Percentiles rank a stretch among this genome's conserved stretches.
These are phyloP conservation scores for Triticum turgidum DNA, from an alignment of 176 grass and related monocot genomes.

Conservation along the genomic window DNA sequence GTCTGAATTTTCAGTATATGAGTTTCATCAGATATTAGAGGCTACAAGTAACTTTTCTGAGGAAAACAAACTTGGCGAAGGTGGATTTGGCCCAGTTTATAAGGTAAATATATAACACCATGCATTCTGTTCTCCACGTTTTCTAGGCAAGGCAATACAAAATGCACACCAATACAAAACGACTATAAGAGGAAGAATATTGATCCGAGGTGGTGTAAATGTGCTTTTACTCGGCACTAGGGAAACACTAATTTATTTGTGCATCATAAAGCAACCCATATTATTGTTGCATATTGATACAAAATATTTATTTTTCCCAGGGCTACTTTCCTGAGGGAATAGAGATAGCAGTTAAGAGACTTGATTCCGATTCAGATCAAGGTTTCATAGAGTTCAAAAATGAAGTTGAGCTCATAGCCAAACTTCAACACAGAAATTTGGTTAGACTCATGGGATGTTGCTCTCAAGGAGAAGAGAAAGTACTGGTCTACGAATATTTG, in stretches of 20 bases:
- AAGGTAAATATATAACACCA: not conserved
- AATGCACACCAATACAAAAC: slow-evolving; percentile 4
- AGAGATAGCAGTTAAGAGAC: slow-evolving; percentile 13
- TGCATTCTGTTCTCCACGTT: not conserved
- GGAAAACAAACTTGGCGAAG: slow-evolving; percentile 12
- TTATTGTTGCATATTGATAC: not conserved
- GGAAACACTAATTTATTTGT: not conserved
- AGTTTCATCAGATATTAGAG: slow-evolving; percentile 1
- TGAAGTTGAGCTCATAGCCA: slow-evolving; percentile 23
- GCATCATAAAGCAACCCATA: slow-evolving; percentile 13
- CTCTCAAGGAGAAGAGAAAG: slow-evolving; percentile 49
- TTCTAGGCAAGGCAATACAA: not conserved
- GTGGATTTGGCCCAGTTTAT: slow-evolving; percentile 6
- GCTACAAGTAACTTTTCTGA: not conserved
- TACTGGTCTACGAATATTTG: slow-evolving; percentile 65
- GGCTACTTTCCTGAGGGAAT: not conserved
- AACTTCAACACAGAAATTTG: slow-evolving; percentile 21
- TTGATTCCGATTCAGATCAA: slow-evolving; percentile 5
- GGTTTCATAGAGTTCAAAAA: slow-evolving; percentile 26
- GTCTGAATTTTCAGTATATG: not conserved
- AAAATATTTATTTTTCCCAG: not conserved
- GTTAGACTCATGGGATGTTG: slow-evolving; percentile 29
- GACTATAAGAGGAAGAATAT: not conserved
- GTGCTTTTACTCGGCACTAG: not conserved
- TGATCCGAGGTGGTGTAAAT: not conserved